Conservation (phyloP, 345 rosid genomes). For the Pugionium dolabratum region DNA sequence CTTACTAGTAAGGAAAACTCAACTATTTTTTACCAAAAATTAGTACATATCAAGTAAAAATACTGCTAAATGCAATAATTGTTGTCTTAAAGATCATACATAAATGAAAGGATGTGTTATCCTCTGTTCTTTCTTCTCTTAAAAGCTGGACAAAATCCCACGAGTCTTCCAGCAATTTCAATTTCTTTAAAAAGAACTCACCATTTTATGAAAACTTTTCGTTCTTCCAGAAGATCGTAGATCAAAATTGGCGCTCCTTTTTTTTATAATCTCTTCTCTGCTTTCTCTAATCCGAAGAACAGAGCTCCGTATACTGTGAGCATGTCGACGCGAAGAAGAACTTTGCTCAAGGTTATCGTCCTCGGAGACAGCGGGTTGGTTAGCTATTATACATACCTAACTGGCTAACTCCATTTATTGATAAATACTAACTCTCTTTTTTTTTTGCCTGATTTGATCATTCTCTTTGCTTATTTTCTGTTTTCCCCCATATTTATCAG, state of each 20-base stretch:
- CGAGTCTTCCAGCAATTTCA: conserved; percentile 12
- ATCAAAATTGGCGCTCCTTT: conserved; percentile 59
- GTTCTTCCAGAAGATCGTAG: conserved; percentile 8
- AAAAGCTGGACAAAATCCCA: conserved; percentile 19
- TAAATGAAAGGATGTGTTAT: not conserved
- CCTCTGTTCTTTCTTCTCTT: not conserved
- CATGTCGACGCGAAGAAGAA: conserved; percentile 78
- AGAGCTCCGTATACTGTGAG: conserved; percentile 22
- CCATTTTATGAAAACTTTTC: not conserved
- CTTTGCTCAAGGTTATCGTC: conserved; percentile 93
- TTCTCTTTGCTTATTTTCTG: not conserved
- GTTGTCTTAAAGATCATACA: too few species aligned
- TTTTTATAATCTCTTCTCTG: not conserved
- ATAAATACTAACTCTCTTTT: not conserved
- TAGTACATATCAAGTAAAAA: too few species aligned
- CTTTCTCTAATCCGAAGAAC: conserved; percentile 12
- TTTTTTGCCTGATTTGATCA: not conserved
- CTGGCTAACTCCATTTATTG: not conserved
- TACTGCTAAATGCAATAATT: too few species aligned
- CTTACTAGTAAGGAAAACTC: too few species aligned
- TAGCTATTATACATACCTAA: not conserved
- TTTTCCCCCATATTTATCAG: conserved; percentile 41
- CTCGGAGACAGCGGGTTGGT: conserved; percentile 97
- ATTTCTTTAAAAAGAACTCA: not conserved
- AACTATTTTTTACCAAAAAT: too few species aligned